Percentiles rank a stretch among this genome's conserved stretches.
phyloP scores from a whole-genome alignment of 495 filamentous ascomycete genomes.

The Neurospora africana region DNA sequence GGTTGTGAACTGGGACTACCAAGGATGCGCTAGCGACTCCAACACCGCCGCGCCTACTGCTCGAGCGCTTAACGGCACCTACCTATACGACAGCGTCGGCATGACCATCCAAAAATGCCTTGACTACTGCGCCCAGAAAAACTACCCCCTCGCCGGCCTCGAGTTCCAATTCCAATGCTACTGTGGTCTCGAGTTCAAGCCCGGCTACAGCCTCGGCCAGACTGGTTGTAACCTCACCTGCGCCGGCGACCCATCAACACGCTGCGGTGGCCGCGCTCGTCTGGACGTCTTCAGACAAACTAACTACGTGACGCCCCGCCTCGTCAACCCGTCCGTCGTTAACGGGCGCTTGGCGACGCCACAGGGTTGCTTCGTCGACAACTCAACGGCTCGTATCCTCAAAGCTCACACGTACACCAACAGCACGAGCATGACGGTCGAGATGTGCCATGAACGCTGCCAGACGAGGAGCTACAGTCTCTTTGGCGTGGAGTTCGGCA shows the following conservation, averaged over 20 bases:
- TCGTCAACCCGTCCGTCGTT: background rate
- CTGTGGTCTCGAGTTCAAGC: slow-evolving; percentile 22
- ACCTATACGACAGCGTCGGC: slow-evolving; percentile 1
- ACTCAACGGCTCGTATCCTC: background rate
- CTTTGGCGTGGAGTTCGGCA: slow-evolving; percentile 20
- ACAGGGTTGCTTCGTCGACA: slow-evolving; percentile 6
- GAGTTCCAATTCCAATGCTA: slow-evolving; percentile 34
- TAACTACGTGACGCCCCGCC: slow-evolving; percentile 3
- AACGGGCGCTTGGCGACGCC: background rate
- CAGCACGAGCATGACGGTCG: slow-evolving; percentile 16
- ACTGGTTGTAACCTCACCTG: slow-evolving; percentile 23
- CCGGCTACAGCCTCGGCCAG: slow-evolving; percentile 12
- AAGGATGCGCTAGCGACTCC: slow-evolving; percentile 41
- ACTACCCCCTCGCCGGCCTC: slow-evolving; percentile 28
- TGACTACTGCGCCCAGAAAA: slow-evolving; percentile 22
- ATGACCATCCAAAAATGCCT: slow-evolving; percentile 37
- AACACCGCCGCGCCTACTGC: slow-evolving; percentile 7
- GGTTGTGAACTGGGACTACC: slow-evolving; percentile 24
- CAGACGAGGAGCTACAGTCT: slow-evolving; percentile 6
- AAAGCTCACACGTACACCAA: slow-evolving; percentile 4
- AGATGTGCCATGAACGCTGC: slow-evolving; percentile 24
- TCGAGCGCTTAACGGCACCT: slow-evolving; percentile 8
- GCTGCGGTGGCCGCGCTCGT: slow-evolving; percentile 16
- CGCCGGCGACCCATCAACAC: slow-evolving; percentile 15
- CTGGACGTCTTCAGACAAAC: slow-evolving; percentile 15